These are phyloP conservation scores for Hypoxylon intermedium DNA, from an alignment of 495 filamentous ascomycete genomes.

Conservation along the genomic window DNA sequence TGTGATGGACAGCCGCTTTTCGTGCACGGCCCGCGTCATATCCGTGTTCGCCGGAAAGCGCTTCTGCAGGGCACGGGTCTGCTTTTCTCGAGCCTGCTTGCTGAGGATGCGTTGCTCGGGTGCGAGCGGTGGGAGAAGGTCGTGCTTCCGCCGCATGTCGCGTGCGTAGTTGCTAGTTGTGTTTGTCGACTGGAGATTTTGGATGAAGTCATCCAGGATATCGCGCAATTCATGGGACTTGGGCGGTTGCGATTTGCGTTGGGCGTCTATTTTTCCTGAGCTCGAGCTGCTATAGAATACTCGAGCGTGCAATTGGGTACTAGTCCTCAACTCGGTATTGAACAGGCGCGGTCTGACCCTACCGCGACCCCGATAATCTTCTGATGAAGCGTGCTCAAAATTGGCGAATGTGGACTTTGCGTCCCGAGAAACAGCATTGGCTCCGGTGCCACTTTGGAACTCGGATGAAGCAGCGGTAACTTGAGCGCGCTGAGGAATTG, in stretches of 20 bases:
- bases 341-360: not conserved
- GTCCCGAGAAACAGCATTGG: not conserved
- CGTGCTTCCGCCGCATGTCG: slow-evolving; percentile 15
- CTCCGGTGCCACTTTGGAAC: not conserved
- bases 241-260: not conserved
- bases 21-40: not conserved
- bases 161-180: slow-evolving; percentile 17
- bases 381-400: slow-evolving; percentile 14
- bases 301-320: not conserved
- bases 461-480: not conserved
- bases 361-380: not conserved
- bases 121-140: not conserved
- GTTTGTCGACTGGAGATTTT: slow-evolving; percentile 6
- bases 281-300: slow-evolving; percentile 26
- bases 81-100: not conserved
- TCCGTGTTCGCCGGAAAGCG: slow-evolving; percentile 2
- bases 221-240: slow-evolving; percentile 2
- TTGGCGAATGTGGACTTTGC: slow-evolving; percentile 3
- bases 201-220: slow-evolving; percentile 32
- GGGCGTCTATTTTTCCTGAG: not conserved
- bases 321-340: not conserved
- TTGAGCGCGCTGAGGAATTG: not conserved
- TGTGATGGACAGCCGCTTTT: not conserved
- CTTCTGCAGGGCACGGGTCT: not conserved
- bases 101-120: not conserved